Conservation (phyloP, 768 basidiomycete genomes). For the Auricularia cornea region DNA sequence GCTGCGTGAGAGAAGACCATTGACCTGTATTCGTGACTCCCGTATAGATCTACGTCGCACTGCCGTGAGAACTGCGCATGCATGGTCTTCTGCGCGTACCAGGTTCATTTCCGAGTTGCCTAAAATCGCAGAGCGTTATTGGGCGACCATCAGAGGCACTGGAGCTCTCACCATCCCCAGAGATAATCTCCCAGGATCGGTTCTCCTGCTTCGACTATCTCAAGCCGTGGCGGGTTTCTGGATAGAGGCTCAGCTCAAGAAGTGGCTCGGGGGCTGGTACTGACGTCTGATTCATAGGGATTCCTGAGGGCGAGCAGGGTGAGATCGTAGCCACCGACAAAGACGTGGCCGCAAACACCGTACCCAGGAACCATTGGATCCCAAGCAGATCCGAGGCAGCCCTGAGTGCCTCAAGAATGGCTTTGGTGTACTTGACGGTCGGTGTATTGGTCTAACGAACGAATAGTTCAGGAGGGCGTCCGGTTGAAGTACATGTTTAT, state of each 20-base stretch:
- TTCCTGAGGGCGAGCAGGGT: neutral
- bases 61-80: too few relatives aligned
- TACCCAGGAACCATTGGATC: neutral
- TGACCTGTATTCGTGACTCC: neutral
- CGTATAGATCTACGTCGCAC: neutral
- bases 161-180: neutral
- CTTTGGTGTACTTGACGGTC: neutral
- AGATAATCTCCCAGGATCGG: neutral
- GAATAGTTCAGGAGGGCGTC: too few relatives aligned
- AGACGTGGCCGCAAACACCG: too few relatives aligned
- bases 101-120: neutral
- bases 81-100: neutral
- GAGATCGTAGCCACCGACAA: too few relatives aligned
- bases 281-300: neutral
- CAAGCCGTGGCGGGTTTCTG: constrained; percentile 1
- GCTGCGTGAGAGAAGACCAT: too few relatives aligned
- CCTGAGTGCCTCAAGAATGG: neutral
- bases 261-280: neutral
- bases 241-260: neutral
- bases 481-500: too few relatives aligned
- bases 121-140: neutral
- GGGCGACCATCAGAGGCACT: too few relatives aligned
- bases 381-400: neutral
- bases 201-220: neutral
- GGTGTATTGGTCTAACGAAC: constrained; percentile 19